Evolutionary conservation across 2,329 filamentous ascomycete genomes (phyloP), one percentile per base, ranked within the genome.

Genomic region (Magnaporthiopsis rhizophila): DNA sequence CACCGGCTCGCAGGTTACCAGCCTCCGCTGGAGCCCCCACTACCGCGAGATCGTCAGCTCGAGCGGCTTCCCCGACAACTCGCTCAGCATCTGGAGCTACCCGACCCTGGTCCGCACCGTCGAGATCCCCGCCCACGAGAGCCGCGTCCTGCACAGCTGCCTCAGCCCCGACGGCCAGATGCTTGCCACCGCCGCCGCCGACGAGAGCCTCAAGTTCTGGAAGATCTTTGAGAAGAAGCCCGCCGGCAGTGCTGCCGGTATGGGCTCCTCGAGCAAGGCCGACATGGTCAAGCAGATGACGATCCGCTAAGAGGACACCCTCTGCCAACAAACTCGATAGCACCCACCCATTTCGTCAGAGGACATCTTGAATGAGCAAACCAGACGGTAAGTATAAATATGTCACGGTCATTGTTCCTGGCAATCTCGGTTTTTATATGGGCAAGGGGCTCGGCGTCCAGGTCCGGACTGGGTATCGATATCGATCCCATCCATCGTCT

Each of bases 191-290:
- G 94, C 95, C 66, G 91, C 94, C 71, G 93, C 94, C 53, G 95
- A 99, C 72, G 95, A 99, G 83, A 94, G 89, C 74, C 84, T 99
- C 77, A 99, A 99, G 82, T 99, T 99, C 84, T 99, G 95, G 95
- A 99, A 99, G 87, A 85, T 99, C 71, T 99, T 99, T 74, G 95
- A 99, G 85, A 97, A 97, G 86, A 98, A 97, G 86, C 83, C 93
- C 24, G 92, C 92, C 64, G 81, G 85, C 65, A 80, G 85, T 66
- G 85, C 88, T 62, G 85, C 86, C 61, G 81, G 87, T 64, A 83
- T 86, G 66, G 83, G 85, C 70, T 84, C 88, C 65, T 89, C 89
- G 62, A 86, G 85, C 77, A 94, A 94, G 80, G 92, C 90, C 64
- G 87, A 91, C 72, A 89, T 94, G 83, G 87, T 87, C 74, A 97